Evolutionary conservation across 768 basidiomycete genomes (phyloP).

Genomic region (Tricholoma saponaceum): DNA sequence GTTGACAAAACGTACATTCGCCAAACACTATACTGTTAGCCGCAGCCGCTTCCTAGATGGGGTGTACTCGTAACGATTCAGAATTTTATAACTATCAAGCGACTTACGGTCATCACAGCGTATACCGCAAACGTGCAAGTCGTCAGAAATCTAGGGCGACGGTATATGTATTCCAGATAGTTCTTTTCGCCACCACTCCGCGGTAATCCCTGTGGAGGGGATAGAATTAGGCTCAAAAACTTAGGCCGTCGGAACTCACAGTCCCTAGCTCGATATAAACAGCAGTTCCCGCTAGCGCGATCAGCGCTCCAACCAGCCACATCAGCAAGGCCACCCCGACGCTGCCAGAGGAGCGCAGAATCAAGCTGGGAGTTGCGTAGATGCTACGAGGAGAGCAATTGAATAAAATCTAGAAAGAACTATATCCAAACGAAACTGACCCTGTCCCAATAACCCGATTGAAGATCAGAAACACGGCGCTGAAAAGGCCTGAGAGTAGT

Average conservation of each 20-base stretch:
- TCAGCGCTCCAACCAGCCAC: constrained; percentile 66
- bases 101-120: constrained; percentile 50
- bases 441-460: constrained; percentile 75
- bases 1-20: constrained; percentile 48
- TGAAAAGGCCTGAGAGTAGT: constrained; percentile 44
- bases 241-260: constrained; percentile 30
- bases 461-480: constrained; percentile 64
- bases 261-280: constrained; percentile 78
- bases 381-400: constrained; percentile 36
- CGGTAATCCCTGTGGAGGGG: constrained; percentile 55
- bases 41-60: constrained; percentile 48
- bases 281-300: constrained; percentile 62
- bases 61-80: background rate
- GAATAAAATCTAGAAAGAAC: background rate
- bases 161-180: constrained; percentile 69
- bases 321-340: constrained; percentile 63
- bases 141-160: constrained; percentile 54
- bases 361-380: constrained; percentile 66
- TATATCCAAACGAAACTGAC: constrained; percentile 29
- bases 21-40: constrained; percentile 65
- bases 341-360: constrained; percentile 66
- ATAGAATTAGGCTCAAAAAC: no score
- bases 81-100: background rate
- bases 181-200: constrained; percentile 74
- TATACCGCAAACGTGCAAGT: constrained; percentile 60